These are phyloP conservation scores for slime mould (Dictyostelium discoideum) DNA, from an alignment of 78 protist species.

Conservation along the genomic window DNA sequence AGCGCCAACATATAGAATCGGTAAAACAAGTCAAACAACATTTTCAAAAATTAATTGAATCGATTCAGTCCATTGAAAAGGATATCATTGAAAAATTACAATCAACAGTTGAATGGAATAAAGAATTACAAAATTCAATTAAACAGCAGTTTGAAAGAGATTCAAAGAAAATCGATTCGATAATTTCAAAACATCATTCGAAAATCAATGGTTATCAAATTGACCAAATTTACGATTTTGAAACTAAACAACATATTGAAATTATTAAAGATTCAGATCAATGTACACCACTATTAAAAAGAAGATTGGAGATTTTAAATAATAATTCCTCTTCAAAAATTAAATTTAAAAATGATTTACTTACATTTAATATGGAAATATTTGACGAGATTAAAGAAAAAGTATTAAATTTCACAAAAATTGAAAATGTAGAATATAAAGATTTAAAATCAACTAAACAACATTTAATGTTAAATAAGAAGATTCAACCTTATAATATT, in stretches of 20 bases:
- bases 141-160: background rate
- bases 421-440: background rate
- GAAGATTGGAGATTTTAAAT: background rate
- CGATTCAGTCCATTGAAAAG: background rate
- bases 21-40: background rate
- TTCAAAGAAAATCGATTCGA: background rate
- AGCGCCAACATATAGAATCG: no score
- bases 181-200: background rate
- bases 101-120: background rate
- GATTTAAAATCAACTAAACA: background rate
- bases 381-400: background rate
- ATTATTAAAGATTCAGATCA: constrained; percentile 2
- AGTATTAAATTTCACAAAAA: background rate
- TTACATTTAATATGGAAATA: background rate
- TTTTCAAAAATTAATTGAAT: background rate
- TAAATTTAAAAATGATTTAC: background rate
- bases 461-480: constrained; percentile 21
- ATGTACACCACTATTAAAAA: background rate
- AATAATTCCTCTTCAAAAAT: background rate
- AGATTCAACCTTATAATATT: background rate
- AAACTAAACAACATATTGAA: constrained; percentile 20
- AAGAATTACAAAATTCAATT: background rate
- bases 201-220: background rate
- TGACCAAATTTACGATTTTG: background rate
- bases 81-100: background rate